phyloP scores from a whole-genome alignment of 208 protist genomes.

The Phytomonas sp. region DNA sequence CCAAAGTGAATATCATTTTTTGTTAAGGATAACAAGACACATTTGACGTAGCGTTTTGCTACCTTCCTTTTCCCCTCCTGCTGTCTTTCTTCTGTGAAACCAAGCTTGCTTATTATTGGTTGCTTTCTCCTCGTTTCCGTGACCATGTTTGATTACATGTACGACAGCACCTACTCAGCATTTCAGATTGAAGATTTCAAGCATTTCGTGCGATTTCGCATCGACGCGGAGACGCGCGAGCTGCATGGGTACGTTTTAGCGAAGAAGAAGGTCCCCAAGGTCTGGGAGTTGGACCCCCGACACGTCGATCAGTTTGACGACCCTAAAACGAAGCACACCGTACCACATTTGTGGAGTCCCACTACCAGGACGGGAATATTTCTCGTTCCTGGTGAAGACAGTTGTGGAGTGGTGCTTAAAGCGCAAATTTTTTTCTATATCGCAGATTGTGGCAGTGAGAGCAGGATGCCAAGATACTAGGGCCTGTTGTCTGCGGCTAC shows the following conservation, averaged over 20 bases:
- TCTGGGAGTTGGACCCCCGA: conserved; percentile 46
- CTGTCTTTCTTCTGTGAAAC: no score
- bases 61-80: no score
- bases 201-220: conserved; percentile 65
- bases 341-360: conserved; percentile 62
- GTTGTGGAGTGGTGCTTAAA: no score
- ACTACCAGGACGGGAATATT: no score
- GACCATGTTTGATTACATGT: conserved; percentile 62
- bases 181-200: conserved; percentile 87
- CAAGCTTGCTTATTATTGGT: conserved; percentile 72
- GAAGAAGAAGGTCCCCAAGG: conserved; percentile 45
- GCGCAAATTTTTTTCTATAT: no score
- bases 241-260: conserved; percentile 61
- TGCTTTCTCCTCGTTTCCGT: conserved; percentile 66
- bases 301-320: conserved; percentile 29
- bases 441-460: no score
- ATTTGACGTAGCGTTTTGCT: no score
- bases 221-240: conserved; percentile 44
- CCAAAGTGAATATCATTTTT: no score
- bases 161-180: conserved; percentile 69
- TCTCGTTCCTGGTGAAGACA: no score
- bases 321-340: conserved; percentile 22
- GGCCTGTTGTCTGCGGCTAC: no score
- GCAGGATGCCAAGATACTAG: no score
- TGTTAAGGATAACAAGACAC: no score